Evolutionary conservation across 108 stramenopile genomes (phyloP), one percentile per base, ranked within the genome.

Genomic region (Cyclotella sp.): DNA sequence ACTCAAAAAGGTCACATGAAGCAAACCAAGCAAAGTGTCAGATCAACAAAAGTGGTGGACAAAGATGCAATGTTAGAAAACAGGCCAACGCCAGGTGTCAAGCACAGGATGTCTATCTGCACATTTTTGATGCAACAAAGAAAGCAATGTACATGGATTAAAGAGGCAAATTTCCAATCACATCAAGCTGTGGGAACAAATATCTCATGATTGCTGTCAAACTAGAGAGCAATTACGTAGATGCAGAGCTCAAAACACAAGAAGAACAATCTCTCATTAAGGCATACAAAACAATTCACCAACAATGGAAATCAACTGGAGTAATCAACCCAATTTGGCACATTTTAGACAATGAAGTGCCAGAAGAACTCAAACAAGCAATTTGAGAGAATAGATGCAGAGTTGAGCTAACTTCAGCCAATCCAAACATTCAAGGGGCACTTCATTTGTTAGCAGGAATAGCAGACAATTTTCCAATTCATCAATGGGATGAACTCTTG

Each of bases 341-440:
- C 57, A 58, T 58, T 3, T 58, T 58, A 14, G 57, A 51, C 19
- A 51, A 51, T 51, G 49, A 51, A 8, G 19, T 8, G 3, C 19
- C 49, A 6, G 8, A 18, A 1, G 57, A 27, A 9, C 22, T 58
- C 13, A 58, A 28, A 61, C 13, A 22, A 43, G 52, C 29, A 42
- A 55, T 63, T 15, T 13, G 30, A 18, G 27, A 75, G 53, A 44
- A 49, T 1, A 0, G 49, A 29, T 58, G 55, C 54, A 21, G 82
- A 0, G 70, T 70, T 30, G 76, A 84, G 62, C 51, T 81, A 15
- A 70, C 44, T 0, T 73, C 86, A 58, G 67, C 86, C 16, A n/a
- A 87, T 87, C 15, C 81, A 61, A 46, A 87, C 86, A 24, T 87
- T 74, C 59, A 67, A 74, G 46, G 71, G 75, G 21, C 78, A 86